A percentile compares a stretch with the other conserved stretches of the same genome.
These are phyloP conservation scores for Saturnispora quitensis DNA, from an alignment of 805 yeast species.

Conservation along the genomic window DNA sequence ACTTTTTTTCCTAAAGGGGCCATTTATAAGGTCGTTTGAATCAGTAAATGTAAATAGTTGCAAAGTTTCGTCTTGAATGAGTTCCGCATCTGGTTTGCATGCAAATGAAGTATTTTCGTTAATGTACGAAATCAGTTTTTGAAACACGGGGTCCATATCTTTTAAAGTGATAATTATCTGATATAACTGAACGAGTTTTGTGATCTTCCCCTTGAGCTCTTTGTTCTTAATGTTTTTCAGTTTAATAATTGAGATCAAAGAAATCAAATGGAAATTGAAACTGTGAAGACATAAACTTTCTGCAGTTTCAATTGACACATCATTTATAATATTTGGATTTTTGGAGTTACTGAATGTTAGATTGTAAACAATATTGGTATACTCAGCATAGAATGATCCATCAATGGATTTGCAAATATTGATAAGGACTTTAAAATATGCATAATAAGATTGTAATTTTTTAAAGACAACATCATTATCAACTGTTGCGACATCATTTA, in stretches of 20 bases:
- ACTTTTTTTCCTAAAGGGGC: constrained; percentile 19
- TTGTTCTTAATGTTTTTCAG: constrained; percentile 15
- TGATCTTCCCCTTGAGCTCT: constrained; percentile 11
- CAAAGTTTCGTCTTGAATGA: constrained; percentile 17
- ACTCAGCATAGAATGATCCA: constrained; percentile 17
- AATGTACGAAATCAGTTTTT: constrained; percentile 16
- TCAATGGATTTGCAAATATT: constrained; percentile 14
- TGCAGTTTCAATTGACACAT: constrained; percentile 17
- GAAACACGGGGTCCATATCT: constrained; percentile 19
- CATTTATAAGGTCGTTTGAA: neutral
- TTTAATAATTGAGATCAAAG: constrained; percentile 20
- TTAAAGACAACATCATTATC: constrained; percentile 20
- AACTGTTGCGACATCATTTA: constrained; percentile 15
- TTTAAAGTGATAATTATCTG: constrained; percentile 17
- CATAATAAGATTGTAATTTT: constrained; percentile 24
- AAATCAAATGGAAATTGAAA: constrained; percentile 26
- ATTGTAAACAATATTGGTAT: constrained; percentile 19
- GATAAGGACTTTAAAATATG: constrained; percentile 23
- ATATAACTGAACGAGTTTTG: constrained; percentile 19
- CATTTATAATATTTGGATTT: constrained; percentile 8
- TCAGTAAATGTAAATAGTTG: constrained; percentile 17
- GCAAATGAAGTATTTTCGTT: constrained; percentile 12
- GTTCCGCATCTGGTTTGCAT: constrained; percentile 8
- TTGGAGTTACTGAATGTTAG: constrained; percentile 14
- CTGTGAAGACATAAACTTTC: constrained; percentile 24